A percentile compares a stretch with the other conserved stretches of the same genome.
These are phyloP conservation scores for Aphanomyces stellatus DNA, from an alignment of 352 stramenopile species.

Conservation along the genomic window DNA sequence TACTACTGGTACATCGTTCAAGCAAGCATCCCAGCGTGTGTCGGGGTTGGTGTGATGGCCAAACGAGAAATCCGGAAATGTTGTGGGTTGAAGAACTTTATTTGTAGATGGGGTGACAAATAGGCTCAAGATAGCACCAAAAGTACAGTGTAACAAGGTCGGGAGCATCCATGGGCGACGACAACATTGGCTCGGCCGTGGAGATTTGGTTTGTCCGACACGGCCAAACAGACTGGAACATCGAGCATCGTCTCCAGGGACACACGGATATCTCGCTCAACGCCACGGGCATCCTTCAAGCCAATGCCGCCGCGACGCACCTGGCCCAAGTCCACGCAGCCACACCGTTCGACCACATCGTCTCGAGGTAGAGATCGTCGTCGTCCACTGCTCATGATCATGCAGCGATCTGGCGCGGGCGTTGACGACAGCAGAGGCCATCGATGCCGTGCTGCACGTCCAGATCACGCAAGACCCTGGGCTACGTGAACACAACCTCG, in stretches of 20 bases:
- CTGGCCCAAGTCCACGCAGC: not conserved
- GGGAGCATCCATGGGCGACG: not conserved
- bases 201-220: conserved; percentile 19
- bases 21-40: too few relatives aligned
- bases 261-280: conserved; percentile 15
- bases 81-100: too few relatives aligned
- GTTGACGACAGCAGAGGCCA: conserved; percentile 1
- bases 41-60: too few relatives aligned
- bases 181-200: not conserved
- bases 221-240: conserved; percentile 19
- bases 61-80: too few relatives aligned
- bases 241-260: conserved; percentile 13
- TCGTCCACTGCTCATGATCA: not conserved
- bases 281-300: not conserved
- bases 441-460: not conserved
- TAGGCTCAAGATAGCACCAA: too few relatives aligned
- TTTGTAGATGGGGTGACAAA: too few relatives aligned
- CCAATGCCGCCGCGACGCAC: not conserved
- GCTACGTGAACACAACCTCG: conserved; percentile 4
- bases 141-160: too few relatives aligned
- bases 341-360: not conserved
- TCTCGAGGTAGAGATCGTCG: not conserved
- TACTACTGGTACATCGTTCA: too few relatives aligned
- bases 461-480: not conserved
- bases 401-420: conserved; percentile 11